Evolutionary conservation across 2,329 filamentous ascomycete species (phyloP).

Genomic region (Claviceps citrina): DNA sequence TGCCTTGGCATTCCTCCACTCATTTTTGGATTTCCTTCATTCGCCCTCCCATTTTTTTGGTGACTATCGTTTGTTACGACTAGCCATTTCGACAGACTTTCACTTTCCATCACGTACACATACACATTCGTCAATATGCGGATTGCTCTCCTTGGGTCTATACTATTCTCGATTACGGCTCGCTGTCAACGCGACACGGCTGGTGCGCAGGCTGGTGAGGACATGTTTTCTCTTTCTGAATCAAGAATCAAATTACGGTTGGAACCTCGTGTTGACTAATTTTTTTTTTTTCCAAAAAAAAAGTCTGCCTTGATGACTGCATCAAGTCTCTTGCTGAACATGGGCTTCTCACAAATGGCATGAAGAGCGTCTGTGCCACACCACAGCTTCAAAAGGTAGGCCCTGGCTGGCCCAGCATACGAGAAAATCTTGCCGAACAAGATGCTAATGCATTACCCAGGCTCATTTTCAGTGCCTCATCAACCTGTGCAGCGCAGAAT

Average conservation of each 20-base stretch:
- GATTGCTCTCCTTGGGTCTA: slow-evolving; percentile 3
- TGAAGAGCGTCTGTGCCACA: slow-evolving; percentile 8
- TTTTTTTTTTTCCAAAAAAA: too few relatives aligned
- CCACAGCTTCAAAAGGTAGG: slow-evolving; percentile 6
- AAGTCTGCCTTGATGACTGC: slow-evolving; percentile 12
- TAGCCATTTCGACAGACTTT: slow-evolving; percentile 12
- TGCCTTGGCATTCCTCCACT: slow-evolving; percentile 12
- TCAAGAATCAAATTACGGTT: background rate
- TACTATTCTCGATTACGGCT: slow-evolving; percentile 8
- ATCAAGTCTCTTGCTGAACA: slow-evolving; percentile 8
- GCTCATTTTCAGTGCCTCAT: slow-evolving; percentile 18
- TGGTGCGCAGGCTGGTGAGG: background rate
- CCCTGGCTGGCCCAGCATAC: too few relatives aligned
- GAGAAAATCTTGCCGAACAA: background rate
- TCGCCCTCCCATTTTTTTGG: slow-evolving; percentile 14
- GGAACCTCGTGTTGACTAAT: background rate
- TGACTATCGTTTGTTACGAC: slow-evolving; percentile 18
- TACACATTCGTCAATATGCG: slow-evolving; percentile 12
- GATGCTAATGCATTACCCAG: slow-evolving; percentile 10
- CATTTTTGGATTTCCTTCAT: slow-evolving; percentile 18
- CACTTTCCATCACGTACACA: slow-evolving; percentile 6
- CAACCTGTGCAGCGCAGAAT: slow-evolving; percentile 12
- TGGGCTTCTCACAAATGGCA: slow-evolving; percentile 6
- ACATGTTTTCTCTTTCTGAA: background rate
- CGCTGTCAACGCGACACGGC: slow-evolving; percentile 1